A percentile compares a stretch with the other conserved stretches of the same genome.
Conservation (phyloP, 306 rosid genomes). For the Corylus americana region DNA sequence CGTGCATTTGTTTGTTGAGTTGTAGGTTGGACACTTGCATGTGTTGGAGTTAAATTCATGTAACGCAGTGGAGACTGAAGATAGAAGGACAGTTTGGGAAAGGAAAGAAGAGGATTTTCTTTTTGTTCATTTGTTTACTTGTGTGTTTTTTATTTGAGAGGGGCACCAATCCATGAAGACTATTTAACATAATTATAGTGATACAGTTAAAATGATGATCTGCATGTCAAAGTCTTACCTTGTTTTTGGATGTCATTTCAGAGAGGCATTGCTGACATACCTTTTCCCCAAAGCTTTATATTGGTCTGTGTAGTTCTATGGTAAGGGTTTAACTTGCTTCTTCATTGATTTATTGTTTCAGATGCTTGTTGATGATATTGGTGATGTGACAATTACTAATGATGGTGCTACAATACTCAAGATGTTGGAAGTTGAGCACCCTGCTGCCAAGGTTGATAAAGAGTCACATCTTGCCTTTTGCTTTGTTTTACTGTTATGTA, state of each 20-base stretch:
- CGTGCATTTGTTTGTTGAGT: not conserved
- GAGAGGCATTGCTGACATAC: too few relatives aligned
- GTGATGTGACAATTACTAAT: constrained; percentile 91
- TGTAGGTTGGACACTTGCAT: not conserved
- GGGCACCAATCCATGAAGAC: not conserved
- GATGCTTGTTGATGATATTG: constrained; percentile 98
- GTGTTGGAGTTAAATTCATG: not conserved
- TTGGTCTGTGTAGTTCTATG: too few relatives aligned
- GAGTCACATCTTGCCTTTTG: not conserved
- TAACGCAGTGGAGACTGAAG: not conserved
- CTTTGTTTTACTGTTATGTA: not conserved
- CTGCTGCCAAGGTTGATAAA: constrained; percentile 86
- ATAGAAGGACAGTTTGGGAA: not conserved
- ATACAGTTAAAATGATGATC: not conserved
- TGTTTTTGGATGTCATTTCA: not conserved
- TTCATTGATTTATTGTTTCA: constrained; percentile 30
- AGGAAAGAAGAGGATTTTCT: not conserved
- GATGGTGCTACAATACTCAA: constrained; percentile 96
- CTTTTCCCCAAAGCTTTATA: not conserved
- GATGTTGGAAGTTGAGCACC: constrained; percentile 98
- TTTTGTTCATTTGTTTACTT: not conserved
- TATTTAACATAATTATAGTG: not conserved
- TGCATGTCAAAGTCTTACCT: not conserved
- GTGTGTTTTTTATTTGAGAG: not conserved
- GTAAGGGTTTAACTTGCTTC: not conserved